Evolutionary conservation across 352 stramenopile genomes (phyloP), one percentile per base, ranked within the genome.

Genomic region (Globisporangium radiosum): DNA sequence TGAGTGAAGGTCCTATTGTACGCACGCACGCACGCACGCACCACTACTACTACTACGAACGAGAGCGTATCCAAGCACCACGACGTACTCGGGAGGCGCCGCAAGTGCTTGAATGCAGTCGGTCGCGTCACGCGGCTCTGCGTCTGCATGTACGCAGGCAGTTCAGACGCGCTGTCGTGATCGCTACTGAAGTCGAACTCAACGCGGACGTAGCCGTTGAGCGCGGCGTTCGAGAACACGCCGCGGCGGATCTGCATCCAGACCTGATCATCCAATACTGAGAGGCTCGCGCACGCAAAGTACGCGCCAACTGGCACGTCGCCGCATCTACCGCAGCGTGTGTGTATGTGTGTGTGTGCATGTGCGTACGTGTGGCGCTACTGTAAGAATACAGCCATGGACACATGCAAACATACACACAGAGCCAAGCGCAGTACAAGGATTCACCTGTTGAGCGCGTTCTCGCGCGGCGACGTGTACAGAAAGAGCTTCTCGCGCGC

Each of bases 191-290:
- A 72, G 11, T 87, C 76, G 5, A 87, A 75, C 38, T 81, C 63
- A 15, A 88, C 81, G 36, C 81, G 81, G 36, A 91, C 66, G 66
- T 87, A 92, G 11, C 82, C 82, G 63, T 82, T 87, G 54, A 75
- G 72, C 53, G 76, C 73, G 44, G 76, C 71, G 51, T 85, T 92
- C 36, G 82, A 90, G 59, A 92, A 92, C 52, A 75, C 73, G 38
- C 82, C 82, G 47, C 78, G 82, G 38, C 78, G 82, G 67, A 90
- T 88, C 59, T 90, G 85, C 59, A 92, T 75, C 82, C 82, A 92
- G 60, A 78, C 72, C 52, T 88, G 69, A 60, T 85, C 59, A 4
- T 78, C 75, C 45, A 83, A 83, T 47, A 74, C 81, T 0, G 72
- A 58, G 8, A 88, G 52, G 43, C 68, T 59, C 5, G 74, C 85